These are phyloP conservation scores for Teunomyces atbi DNA, from an alignment of 805 yeast genomes.

Conservation along the genomic window DNA sequence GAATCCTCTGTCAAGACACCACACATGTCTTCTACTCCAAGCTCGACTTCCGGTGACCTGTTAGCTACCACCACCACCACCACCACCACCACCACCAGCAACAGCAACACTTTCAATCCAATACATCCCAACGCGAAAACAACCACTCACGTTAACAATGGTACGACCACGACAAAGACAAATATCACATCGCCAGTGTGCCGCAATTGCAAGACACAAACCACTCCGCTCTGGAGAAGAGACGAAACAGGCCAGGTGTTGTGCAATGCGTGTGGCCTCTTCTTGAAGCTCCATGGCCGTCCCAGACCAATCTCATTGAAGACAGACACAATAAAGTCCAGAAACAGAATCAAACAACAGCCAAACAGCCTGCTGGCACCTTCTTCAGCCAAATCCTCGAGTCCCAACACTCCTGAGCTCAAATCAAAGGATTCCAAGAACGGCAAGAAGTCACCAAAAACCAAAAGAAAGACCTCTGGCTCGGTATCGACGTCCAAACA, in stretches of 20 bases:
- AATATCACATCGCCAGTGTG: slow-evolving; percentile 70
- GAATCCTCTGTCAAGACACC: background rate
- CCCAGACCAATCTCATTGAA: slow-evolving; percentile 89
- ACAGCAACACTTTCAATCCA: slow-evolving; percentile 17
- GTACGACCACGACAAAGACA: slow-evolving; percentile 63
- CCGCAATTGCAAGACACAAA: slow-evolving; percentile 87
- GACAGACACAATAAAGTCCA: slow-evolving; percentile 87
- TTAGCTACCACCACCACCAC: too few species aligned
- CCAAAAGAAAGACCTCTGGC: slow-evolving; percentile 11
- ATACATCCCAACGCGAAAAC: slow-evolving; percentile 64
- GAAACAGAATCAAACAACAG: slow-evolving; percentile 74
- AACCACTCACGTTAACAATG: slow-evolving; percentile 55
- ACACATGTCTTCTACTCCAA: background rate
- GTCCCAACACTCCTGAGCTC: slow-evolving; percentile 56
- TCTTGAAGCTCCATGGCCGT: slow-evolving; percentile 85
- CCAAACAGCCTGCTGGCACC: slow-evolving; percentile 8
- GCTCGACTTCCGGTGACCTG: background rate
- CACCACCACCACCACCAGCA: background rate
- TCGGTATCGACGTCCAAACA: background rate
- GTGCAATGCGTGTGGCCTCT: slow-evolving; percentile 93
- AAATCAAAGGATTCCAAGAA: slow-evolving; percentile 46
- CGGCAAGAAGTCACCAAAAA: slow-evolving; percentile 25
- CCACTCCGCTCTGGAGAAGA: slow-evolving; percentile 93
- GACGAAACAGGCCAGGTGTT: slow-evolving; percentile 86
- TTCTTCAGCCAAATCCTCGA: slow-evolving; percentile 20